Conservation (phyloP, 371 early-diverging fungal genomes). For the Enterocytospora artemiae region DNA sequence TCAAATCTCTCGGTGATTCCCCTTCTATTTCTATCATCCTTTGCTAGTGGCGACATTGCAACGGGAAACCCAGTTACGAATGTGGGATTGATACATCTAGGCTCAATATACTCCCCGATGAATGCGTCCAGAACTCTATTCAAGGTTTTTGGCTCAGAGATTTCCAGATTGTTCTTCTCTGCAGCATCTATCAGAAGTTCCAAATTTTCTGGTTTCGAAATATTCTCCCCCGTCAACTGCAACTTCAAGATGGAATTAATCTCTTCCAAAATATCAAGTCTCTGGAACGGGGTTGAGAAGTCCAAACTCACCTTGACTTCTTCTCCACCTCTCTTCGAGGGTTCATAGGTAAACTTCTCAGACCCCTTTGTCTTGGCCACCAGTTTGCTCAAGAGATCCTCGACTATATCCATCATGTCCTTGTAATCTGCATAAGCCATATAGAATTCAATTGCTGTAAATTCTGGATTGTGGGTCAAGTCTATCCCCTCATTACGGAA, state of each 20-base stretch:
- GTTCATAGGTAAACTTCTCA: conserved; percentile 77
- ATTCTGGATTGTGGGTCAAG: conserved; percentile 98
- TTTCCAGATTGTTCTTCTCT: conserved; percentile 75
- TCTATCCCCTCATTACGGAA: conserved; percentile 99
- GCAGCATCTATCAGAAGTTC: conserved; percentile 77
- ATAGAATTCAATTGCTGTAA: conserved; percentile 96
- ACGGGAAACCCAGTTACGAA: conserved; percentile 92
- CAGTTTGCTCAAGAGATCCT: conserved; percentile 76
- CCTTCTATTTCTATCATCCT: conserved; percentile 75
- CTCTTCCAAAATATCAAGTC: conserved; percentile 79
- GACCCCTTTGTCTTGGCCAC: conserved; percentile 74
- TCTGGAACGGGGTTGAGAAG: conserved; percentile 88
- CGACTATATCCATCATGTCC: conserved; percentile 87
- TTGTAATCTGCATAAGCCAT: conserved; percentile 96
- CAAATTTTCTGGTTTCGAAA: conserved; percentile 69
- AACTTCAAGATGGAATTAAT: conserved; percentile 74
- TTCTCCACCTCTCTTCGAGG: conserved; percentile 69
- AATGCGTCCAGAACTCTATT: conserved; percentile 91
- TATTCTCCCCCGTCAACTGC: conserved; percentile 71
- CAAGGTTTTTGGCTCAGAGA: conserved; percentile 80
- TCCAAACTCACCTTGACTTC: conserved; percentile 66
- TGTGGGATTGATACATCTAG: conserved; percentile 80
- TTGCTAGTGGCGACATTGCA: conserved; percentile 97
- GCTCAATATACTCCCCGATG: conserved; percentile 89
- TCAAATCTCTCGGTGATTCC: conserved; percentile 97